Evolutionary conservation across 1,139 yeast genomes (phyloP), one percentile per base, ranked within the genome.

Genomic region (Sugiyamaella paludigena): DNA sequence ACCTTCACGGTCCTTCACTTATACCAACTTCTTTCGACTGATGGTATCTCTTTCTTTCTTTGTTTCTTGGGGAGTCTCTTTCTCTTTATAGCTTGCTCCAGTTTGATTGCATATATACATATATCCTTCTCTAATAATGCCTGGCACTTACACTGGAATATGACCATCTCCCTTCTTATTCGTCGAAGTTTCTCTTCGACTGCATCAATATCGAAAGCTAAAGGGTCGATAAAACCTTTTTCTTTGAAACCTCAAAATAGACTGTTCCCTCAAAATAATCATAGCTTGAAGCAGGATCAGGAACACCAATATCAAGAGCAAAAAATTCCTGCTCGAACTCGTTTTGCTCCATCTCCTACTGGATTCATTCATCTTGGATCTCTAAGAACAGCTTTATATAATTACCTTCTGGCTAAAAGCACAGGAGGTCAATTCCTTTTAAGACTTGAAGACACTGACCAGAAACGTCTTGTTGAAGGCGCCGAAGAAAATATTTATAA

Each of bases 321-420:
- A n/a, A 9, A 4, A 5, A 27, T 9, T 0, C 95, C 96, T 0
- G 96, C 84, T 0, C 69, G 96, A 55, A 88, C 98, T 1, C 72
- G 99, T 57, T 92, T 92, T 69, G 99, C 99, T 0, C 98, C 99
- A 1, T 91, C 98, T 2, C 99, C 99, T 1, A 92, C 99, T 0
- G 99, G 99, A 0, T 79, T 79, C 55, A 74, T 94, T 34, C 99
- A 92, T 65, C 67, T 94, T 50, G 99, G 99, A 0, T 89, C 98
- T 0, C 67, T 94, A 43, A 72, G 99, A 63, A 92, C 99, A 0
- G 98, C 98, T 0, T 67, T 92, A 28, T 94, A 88, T 69, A 94
- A 92, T 65, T 92, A 84, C 61, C 67, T 92, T 29, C 70, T 87
- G 26, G 98, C 98, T 0, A 80, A 75, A 58, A 77, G 79, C 50